Conservation (phyloP, 305 asterid species). For the Ilex paraguariensis region DNA sequence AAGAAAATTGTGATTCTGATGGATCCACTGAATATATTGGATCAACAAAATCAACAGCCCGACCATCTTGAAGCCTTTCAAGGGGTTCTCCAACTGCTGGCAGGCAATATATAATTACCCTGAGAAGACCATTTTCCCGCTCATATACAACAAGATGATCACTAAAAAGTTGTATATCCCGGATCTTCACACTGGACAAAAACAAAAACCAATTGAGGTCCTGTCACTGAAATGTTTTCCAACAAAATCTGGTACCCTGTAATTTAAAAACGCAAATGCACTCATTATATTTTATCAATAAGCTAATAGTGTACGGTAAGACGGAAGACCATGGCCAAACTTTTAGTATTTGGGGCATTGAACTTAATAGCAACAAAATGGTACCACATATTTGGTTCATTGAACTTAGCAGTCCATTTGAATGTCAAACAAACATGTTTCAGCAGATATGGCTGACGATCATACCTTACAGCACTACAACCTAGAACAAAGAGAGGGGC, state of each 20-base stretch:
- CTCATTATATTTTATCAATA: no score
- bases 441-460: no score
- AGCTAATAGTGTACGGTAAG: no score
- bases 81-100: constrained; percentile 77
- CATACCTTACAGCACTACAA: no score
- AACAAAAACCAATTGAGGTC: background rate
- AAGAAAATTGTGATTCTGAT: constrained; percentile 65
- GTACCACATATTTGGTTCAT: no score
- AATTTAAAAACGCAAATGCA: background rate
- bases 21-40: constrained; percentile 65
- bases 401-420: no score
- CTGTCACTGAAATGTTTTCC: background rate
- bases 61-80: constrained; percentile 62
- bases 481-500: no score
- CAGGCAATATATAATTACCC: constrained; percentile 57
- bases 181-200: constrained; percentile 76
- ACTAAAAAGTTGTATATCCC: constrained; percentile 62
- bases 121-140: constrained; percentile 77
- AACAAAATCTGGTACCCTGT: background rate
- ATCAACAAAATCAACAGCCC: constrained; percentile 65
- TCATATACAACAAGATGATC: constrained; percentile 81
- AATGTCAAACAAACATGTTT: no score
- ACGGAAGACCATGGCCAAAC: background rate
- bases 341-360: background rate
- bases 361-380: background rate